Conservation (phyloP, 1,139 yeast species). For the Meyerozyma elateridarum region DNA sequence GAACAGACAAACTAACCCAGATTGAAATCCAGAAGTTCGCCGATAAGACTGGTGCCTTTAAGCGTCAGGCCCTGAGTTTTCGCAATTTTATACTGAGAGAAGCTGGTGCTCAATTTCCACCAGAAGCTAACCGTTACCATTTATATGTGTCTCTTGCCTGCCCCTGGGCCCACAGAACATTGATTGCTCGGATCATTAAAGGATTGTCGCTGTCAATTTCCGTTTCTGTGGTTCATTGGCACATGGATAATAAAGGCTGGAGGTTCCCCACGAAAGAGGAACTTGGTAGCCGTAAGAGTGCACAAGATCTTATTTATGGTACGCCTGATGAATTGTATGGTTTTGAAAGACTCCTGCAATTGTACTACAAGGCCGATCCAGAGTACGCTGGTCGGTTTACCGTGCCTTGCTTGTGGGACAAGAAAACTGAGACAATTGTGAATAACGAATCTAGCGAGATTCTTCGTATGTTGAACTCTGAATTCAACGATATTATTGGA, state of each 20-base stretch:
- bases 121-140: conserved; percentile 81
- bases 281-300: conserved; percentile 15
- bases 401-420: conserved; percentile 93
- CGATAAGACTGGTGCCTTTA: conserved; percentile 48
- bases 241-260: conserved; percentile 85
- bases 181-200: conserved; percentile 72
- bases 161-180: conserved; percentile 93
- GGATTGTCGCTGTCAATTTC: conserved; percentile 63
- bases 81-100: conserved; percentile 58
- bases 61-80: conserved; percentile 43
- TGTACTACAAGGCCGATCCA: conserved; percentile 73
- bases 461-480: conserved; percentile 75
- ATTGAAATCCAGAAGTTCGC: conserved; percentile 42
- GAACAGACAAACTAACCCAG: no score
- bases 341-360: conserved; percentile 54
- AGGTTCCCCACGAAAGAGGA: conserved; percentile 48
- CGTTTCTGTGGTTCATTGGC: conserved; percentile 84
- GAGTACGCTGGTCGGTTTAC: conserved; percentile 79
- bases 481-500: conserved; percentile 47
- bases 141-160: conserved; percentile 85
- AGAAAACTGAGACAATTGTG: conserved; percentile 73
- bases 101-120: conserved; percentile 58
- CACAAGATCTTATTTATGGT: conserved; percentile 45
- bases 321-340: conserved; percentile 67
- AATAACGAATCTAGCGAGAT: conserved; percentile 89